Conservation (phyloP, 129 eudicot species). For the Arctium minus region DNA sequence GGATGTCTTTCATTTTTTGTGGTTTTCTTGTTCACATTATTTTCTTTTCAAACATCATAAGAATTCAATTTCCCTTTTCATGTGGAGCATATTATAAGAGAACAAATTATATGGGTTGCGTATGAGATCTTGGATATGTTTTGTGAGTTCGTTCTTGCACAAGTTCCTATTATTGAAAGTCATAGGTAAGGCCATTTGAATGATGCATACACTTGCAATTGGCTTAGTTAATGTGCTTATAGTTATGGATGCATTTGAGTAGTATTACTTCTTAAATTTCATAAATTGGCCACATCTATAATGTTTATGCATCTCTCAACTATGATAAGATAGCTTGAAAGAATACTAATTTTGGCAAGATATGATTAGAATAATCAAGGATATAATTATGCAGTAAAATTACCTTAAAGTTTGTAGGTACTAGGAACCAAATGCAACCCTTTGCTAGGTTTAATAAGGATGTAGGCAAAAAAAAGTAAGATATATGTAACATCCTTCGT, state of each 20-base stretch:
- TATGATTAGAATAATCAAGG: not conserved
- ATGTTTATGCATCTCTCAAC: not conserved
- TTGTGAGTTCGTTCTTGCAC: slow-evolving; percentile 92
- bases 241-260: not conserved
- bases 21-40: not conserved
- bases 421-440: not conserved
- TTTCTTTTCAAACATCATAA: not conserved
- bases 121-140: slow-evolving; percentile 90
- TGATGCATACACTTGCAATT: not conserved
- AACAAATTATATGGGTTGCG: slow-evolving; percentile 86
- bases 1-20: slow-evolving; percentile 28
- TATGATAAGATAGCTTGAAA: not conserved
- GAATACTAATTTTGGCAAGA: not conserved
- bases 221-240: not conserved
- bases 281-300: not conserved
- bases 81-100: slow-evolving; percentile 97
- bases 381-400: not conserved
- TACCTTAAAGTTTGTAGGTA: not conserved
- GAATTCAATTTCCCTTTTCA: slow-evolving; percentile 17
- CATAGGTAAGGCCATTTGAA: slow-evolving; percentile 50
- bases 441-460: not conserved
- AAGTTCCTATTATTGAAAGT: slow-evolving; percentile 93
- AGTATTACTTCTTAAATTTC: not conserved
- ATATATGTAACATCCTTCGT: not conserved
- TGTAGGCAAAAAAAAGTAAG: not conserved